Evolutionary conservation across 164 flowering plant genomes (phyloP).

Genomic region (Chloranthus sessilifolius): DNA sequence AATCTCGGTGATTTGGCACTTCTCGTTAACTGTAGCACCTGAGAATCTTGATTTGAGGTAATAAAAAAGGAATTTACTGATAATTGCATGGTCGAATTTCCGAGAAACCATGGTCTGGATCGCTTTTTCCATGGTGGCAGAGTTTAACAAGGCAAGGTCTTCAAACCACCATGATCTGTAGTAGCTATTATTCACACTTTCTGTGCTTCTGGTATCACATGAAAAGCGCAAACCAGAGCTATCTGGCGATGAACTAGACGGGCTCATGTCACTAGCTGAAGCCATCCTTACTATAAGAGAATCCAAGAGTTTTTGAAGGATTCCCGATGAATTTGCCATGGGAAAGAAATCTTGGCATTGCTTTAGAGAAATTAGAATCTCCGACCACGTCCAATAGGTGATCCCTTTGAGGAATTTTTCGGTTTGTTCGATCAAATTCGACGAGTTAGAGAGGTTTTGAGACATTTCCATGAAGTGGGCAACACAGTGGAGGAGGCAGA

Average conservation of each 20-base stretch:
- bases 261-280: slow-evolving; percentile 23
- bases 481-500: slow-evolving; percentile 29
- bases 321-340: slow-evolving; percentile 15
- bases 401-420: slow-evolving; percentile 39
- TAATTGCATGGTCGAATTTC: slow-evolving; percentile 37
- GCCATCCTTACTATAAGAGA: slow-evolving; percentile 29
- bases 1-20: slow-evolving; percentile 31
- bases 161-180: slow-evolving; percentile 68
- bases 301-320: slow-evolving; percentile 34
- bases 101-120: slow-evolving; percentile 35
- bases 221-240: slow-evolving; percentile 40
- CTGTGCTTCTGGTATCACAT: slow-evolving; percentile 43
- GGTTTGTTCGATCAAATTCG: slow-evolving; percentile 32
- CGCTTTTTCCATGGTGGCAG: slow-evolving; percentile 25
- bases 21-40: slow-evolving; percentile 29
- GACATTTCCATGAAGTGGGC: slow-evolving; percentile 58
- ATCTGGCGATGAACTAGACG: slow-evolving; percentile 37
- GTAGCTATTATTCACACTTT: slow-evolving; percentile 25
- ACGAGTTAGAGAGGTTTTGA: slow-evolving; percentile 7
- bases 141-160: slow-evolving; percentile 42
- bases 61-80: slow-evolving; percentile 53
- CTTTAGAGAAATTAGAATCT: slow-evolving; percentile 41
- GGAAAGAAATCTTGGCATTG: slow-evolving; percentile 38
- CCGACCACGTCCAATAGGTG: slow-evolving; percentile 51
- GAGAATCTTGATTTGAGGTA: slow-evolving; percentile 45